phyloP scores from a whole-genome alignment of 2,329 filamentous ascomycete species.

The Cladosporium sp. region DNA sequence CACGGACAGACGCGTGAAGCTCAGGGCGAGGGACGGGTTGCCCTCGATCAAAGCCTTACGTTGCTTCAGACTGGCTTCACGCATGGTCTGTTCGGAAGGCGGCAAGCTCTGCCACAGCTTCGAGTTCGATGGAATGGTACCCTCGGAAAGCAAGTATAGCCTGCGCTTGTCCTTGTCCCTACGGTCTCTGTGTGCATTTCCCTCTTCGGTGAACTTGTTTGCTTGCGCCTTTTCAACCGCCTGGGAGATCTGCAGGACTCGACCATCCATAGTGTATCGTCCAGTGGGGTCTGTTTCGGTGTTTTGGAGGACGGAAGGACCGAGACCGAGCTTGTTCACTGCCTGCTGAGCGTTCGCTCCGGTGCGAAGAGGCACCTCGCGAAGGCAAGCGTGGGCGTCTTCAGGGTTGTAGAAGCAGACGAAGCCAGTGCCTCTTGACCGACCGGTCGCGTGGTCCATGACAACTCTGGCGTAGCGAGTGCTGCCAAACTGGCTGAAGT shows the following conservation, averaged over 20 bases:
- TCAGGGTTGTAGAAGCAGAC: constrained; percentile 81
- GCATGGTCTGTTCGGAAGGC: constrained; percentile 76
- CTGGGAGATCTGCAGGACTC: constrained; percentile 75
- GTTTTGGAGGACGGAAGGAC: constrained; percentile 73
- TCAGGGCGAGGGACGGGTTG: constrained; percentile 85
- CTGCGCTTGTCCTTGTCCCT: constrained; percentile 83
- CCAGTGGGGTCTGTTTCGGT: constrained; percentile 76
- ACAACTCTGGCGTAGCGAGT: constrained; percentile 89
- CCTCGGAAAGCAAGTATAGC: constrained; percentile 82
- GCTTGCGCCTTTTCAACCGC: constrained; percentile 84
- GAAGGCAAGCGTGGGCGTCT: constrained; percentile 73
- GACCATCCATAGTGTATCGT: constrained; percentile 83
- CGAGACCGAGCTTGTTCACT: constrained; percentile 50
- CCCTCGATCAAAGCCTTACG: constrained; percentile 84
- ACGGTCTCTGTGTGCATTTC: constrained; percentile 57
- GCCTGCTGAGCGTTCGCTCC: constrained; percentile 7
- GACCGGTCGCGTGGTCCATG: constrained; percentile 76
- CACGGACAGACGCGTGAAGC: constrained; percentile 81
- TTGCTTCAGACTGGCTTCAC: constrained; percentile 80
- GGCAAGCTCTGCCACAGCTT: constrained; percentile 72
- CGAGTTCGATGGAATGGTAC: constrained; percentile 71
- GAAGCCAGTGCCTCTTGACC: constrained; percentile 87
- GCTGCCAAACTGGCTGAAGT: constrained; percentile 84
- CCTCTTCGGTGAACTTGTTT: constrained; percentile 65
- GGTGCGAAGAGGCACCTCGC: constrained; percentile 59